A percentile compares a stretch with the other conserved stretches of the same genome.
These are phyloP conservation scores for Tylopilus subfusipes DNA, from an alignment of 768 basidiomycete genomes.

Conservation along the genomic window DNA sequence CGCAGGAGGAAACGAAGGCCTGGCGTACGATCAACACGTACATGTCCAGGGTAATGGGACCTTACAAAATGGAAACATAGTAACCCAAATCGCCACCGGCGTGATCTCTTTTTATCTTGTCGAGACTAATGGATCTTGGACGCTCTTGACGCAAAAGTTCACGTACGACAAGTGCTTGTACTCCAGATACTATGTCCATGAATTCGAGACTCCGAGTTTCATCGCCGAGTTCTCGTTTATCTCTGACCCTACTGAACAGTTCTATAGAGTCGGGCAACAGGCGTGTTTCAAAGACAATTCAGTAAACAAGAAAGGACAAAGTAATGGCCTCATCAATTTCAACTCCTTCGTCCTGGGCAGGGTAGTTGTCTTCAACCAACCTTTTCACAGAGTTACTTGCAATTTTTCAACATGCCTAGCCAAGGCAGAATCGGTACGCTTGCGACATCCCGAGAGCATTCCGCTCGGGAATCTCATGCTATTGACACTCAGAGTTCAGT, in stretches of 20 bases:
- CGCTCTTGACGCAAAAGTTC: conserved; percentile 2
- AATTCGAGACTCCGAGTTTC: conserved; percentile 24
- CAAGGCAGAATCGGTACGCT: too few species aligned
- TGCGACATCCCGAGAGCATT: too few species aligned
- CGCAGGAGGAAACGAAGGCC: not conserved
- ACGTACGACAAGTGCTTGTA: not conserved
- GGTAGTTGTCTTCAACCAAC: too few species aligned
- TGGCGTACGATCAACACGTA: too few species aligned
- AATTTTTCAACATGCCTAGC: too few species aligned
- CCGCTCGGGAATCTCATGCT: too few species aligned
- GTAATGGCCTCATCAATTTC: conserved; percentile 15
- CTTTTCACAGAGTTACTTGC: too few species aligned
- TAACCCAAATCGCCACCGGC: not conserved
- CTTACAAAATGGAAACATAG: not conserved
- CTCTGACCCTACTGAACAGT: conserved; percentile 14
- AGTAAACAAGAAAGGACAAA: conserved; percentile 22
- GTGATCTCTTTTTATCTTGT: not conserved
- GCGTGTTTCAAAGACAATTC: too few species aligned
- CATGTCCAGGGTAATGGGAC: not conserved
- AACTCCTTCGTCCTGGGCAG: not conserved
- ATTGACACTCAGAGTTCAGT: too few species aligned
- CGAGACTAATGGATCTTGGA: not conserved
- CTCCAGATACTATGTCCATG: conserved; percentile 25
- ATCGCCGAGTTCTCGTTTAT: conserved; percentile 32
- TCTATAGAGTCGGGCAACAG: too few species aligned